Conservation (phyloP, 208 protist species). For the Acanthamoeba quina region DNA sequence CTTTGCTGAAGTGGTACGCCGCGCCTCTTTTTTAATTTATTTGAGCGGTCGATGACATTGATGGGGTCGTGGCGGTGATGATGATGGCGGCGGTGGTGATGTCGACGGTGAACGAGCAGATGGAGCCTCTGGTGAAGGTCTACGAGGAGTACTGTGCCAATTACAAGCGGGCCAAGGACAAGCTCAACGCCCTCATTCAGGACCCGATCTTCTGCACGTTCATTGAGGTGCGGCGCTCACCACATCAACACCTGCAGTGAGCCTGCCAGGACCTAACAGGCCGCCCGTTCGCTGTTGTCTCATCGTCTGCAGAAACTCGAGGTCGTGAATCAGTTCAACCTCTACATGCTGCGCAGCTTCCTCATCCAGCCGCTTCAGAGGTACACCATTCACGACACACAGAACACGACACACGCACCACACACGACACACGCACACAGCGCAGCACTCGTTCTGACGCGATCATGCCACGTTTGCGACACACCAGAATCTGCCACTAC, state of each 20-base stretch:
- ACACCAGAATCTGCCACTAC: conserved; percentile 17
- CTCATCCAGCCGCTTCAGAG: conserved; percentile 22
- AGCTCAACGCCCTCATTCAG: conserved; percentile 39
- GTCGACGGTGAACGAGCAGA: neutral
- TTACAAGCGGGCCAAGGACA: conserved; percentile 57
- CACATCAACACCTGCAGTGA: neutral
- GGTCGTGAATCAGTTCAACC: conserved; percentile 21
- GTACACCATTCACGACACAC: too few species aligned
- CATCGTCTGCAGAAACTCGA: neutral
- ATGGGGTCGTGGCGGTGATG: neutral
- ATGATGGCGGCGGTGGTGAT: too few species aligned
- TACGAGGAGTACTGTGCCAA: conserved; percentile 8
- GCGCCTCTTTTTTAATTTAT: neutral
- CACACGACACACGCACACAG: neutral
- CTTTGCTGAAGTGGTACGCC: conserved; percentile 5
- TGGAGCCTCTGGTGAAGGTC: neutral
- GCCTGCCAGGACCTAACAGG: neutral
- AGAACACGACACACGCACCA: too few species aligned
- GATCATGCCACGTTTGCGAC: too few species aligned
- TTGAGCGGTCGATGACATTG: too few species aligned
- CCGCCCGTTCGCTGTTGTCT: neutral
- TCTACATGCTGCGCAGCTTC: conserved; percentile 31
- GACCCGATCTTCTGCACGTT: conserved; percentile 16
- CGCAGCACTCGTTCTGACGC: neutral
- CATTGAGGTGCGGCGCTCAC: neutral